Conservation (phyloP, 2,329 filamentous ascomycete genomes). For the Curvularia hawaiiensis region DNA sequence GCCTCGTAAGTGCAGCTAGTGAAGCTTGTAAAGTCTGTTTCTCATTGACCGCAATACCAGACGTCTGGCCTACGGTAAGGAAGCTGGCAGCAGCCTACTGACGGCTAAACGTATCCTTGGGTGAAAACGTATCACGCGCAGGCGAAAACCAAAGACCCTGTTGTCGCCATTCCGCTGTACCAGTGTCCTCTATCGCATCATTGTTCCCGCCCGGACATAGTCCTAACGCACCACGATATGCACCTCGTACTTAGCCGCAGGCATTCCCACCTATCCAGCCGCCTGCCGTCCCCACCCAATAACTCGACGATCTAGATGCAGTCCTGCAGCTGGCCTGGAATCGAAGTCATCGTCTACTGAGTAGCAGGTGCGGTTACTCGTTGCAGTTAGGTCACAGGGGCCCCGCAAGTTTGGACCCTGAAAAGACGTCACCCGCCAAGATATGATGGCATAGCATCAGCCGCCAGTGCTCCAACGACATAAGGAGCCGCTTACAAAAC, state of each 20-base stretch:
- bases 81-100: not conserved
- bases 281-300: not conserved
- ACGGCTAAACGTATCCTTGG: not conserved
- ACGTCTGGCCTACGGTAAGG: not conserved
- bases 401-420: conserved; percentile 22
- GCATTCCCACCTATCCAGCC: conserved; percentile 12
- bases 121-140: not conserved
- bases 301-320: conserved; percentile 6
- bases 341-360: conserved; percentile 11
- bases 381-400: conserved; percentile 11
- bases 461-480: conserved; percentile 13
- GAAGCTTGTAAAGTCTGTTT: not conserved
- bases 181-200: not conserved
- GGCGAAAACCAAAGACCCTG: not conserved
- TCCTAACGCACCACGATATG: conserved; percentile 11
- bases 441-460: conserved; percentile 19
- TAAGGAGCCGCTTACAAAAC: conserved; percentile 4
- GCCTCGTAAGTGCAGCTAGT: not conserved
- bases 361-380: conserved; percentile 3
- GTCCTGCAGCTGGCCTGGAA: conserved; percentile 8
- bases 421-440: conserved; percentile 22
- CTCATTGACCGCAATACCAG: not conserved
- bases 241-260: not conserved
- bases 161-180: not conserved
- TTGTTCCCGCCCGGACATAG: not conserved